phyloP scores from a whole-genome alignment of 805 yeast genomes.

The Tetrapisispora arboricola region DNA sequence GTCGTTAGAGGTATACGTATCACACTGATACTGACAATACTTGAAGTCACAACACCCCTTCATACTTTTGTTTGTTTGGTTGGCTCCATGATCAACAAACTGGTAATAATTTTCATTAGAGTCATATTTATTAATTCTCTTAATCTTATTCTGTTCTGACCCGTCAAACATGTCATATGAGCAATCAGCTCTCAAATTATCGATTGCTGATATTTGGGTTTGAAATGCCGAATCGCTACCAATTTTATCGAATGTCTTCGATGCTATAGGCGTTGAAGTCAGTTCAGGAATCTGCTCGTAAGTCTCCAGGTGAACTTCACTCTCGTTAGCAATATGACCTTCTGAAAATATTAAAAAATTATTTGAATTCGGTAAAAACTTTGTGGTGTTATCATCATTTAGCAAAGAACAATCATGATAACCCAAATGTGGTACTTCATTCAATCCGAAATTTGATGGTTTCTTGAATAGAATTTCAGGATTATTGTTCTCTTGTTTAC shows the following conservation, averaged over 20 bases:
- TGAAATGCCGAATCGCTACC: background rate
- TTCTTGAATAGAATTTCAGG: background rate
- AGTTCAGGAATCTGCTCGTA: background rate
- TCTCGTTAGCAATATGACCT: background rate
- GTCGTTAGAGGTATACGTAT: background rate
- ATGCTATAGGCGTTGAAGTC: slow-evolving; percentile 1
- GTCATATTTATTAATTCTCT: background rate
- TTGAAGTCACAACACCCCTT: slow-evolving; percentile 1
- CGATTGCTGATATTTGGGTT: background rate
- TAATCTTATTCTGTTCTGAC: background rate
- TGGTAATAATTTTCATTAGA: background rate
- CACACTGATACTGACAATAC: background rate
- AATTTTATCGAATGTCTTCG: background rate
- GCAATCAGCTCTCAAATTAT: background rate
- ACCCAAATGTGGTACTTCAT: background rate
- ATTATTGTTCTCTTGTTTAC: background rate
- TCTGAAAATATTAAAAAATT: background rate
- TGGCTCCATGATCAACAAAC: background rate
- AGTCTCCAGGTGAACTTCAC: background rate
- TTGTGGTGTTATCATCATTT: background rate
- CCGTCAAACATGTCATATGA: background rate
- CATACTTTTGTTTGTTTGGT: background rate
- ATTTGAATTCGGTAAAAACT: background rate
- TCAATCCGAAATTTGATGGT: background rate
- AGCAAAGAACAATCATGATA: background rate